A percentile compares a stretch with the other conserved stretches of the same genome.
Evolutionary conservation across 495 filamentous ascomycete species (phyloP).

Genomic region (Staphylotrichum tortipilum): DNA sequence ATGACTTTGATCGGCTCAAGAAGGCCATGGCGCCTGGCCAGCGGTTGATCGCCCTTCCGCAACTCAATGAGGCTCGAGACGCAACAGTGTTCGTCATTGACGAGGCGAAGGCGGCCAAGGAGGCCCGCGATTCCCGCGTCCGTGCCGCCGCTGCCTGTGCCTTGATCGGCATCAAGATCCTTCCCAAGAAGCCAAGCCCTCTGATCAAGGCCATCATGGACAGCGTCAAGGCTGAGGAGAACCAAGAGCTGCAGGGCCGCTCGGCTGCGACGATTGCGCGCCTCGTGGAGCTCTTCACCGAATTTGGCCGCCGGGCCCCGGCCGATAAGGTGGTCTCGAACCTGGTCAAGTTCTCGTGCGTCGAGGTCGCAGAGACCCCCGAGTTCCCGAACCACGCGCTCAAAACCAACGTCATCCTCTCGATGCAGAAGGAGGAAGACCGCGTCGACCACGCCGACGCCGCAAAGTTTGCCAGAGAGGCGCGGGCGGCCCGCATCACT

Average conservation of each 20-base stretch:
- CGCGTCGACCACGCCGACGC: conserved; percentile 85
- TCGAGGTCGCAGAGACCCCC: conserved; percentile 93
- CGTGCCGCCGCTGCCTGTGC: conserved; percentile 79
- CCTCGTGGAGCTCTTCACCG: conserved; percentile 78
- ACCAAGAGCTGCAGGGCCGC: conserved; percentile 76
- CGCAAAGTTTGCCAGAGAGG: conserved; percentile 76
- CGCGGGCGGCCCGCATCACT: conserved; percentile 77
- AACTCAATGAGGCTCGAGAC: conserved; percentile 63
- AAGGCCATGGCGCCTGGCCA: conserved; percentile 75
- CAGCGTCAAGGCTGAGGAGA: conserved; percentile 92
- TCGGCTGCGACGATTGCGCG: conserved; percentile 74
- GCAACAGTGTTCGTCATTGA: conserved; percentile 62
- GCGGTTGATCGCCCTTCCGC: conserved; percentile 65
- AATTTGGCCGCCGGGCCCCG: conserved; percentile 62
- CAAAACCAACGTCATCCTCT: conserved; percentile 72
- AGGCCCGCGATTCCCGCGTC: conserved; percentile 77
- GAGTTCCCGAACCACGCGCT: conserved; percentile 75
- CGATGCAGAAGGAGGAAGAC: conserved; percentile 93
- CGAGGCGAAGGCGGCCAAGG: conserved; percentile 68
- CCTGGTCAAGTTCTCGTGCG: conserved; percentile 90
- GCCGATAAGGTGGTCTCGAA: conserved; percentile 92
- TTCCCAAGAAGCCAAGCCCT: conserved; percentile 82
- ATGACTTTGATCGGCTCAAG: conserved; percentile 81
- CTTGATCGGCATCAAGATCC: conserved; percentile 69
- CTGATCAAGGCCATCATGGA: conserved; percentile 97